Percentiles rank a stretch among this genome's conserved stretches.
Evolutionary conservation across 2,329 filamentous ascomycete species (phyloP).

Genomic region (Alternaria consortialis): DNA sequence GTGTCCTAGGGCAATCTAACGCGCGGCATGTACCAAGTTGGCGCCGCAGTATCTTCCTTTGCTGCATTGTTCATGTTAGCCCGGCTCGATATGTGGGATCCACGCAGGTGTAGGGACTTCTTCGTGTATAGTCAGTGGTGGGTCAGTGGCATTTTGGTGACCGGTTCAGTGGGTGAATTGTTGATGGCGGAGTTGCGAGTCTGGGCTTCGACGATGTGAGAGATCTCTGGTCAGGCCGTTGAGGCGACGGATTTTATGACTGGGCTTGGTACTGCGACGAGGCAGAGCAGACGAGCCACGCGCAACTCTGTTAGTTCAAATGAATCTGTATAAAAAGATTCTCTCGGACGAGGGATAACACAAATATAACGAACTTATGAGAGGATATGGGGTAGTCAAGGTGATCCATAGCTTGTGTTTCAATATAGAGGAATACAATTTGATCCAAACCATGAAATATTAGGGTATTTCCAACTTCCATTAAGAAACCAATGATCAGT

Average conservation of each 20-base stretch:
- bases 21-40: neutral
- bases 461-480: neutral
- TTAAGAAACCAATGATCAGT: neutral
- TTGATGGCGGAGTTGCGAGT: conserved; percentile 5
- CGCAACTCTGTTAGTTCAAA: neutral
- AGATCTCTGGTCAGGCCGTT: neutral
- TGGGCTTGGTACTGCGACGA: neutral
- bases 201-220: neutral
- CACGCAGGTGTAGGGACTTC: conserved; percentile 3
- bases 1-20: conserved; percentile 7
- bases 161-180: conserved; percentile 5
- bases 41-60: conserved; percentile 3
- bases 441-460: neutral
- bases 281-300: neutral
- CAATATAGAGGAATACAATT: neutral
- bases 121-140: conserved; percentile 12
- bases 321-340: neutral
- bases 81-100: conserved; percentile 5
- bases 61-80: conserved; percentile 5
- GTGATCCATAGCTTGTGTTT: neutral
- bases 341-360: neutral
- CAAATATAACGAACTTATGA: conserved; percentile 2
- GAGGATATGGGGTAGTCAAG: neutral
- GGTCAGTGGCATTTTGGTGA: conserved; percentile 10
- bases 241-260: neutral